phyloP scores from a whole-genome alignment of 192 early-diverging fungal genomes.

The Diversispora epigaea region DNA sequence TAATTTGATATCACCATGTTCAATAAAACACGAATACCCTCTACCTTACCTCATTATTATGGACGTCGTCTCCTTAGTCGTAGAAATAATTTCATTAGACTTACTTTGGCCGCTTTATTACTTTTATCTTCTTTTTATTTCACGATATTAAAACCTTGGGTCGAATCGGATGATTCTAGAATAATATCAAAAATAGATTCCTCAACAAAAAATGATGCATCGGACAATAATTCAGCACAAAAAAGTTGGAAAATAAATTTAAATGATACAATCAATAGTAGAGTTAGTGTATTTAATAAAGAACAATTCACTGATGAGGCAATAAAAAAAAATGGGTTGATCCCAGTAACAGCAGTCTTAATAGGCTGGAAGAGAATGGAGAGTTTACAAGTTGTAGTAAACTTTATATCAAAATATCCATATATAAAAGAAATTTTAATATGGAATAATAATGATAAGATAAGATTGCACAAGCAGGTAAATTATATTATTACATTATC shows the following conservation, averaged over 20 bases:
- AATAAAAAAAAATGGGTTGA: constrained; percentile 35
- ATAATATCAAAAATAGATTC: neutral
- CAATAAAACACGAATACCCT: too few species aligned
- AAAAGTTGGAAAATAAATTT: neutral
- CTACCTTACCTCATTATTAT: too few species aligned
- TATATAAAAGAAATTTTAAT: constrained; percentile 56
- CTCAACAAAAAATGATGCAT: neutral
- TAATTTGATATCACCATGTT: too few species aligned
- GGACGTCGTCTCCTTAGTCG: neutral
- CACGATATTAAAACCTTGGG: neutral
- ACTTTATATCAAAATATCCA: constrained; percentile 51
- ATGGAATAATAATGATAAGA: constrained; percentile 49
- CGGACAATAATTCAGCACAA: neutral
- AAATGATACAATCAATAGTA: neutral
- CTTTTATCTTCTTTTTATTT: neutral
- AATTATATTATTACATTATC: too few species aligned
- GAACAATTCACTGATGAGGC: constrained; percentile 42
- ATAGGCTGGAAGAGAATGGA: constrained; percentile 47
- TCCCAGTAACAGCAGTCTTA: constrained; percentile 54
- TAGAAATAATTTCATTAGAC: neutral
- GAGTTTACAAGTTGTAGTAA: constrained; percentile 43
- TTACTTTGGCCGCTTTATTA: neutral
- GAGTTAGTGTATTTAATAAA: constrained; percentile 6
- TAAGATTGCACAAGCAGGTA: neutral
- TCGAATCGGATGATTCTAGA: neutral